Evolutionary conservation across 352 stramenopile species (phyloP).

Genomic region (Pythium diclinum): DNA sequence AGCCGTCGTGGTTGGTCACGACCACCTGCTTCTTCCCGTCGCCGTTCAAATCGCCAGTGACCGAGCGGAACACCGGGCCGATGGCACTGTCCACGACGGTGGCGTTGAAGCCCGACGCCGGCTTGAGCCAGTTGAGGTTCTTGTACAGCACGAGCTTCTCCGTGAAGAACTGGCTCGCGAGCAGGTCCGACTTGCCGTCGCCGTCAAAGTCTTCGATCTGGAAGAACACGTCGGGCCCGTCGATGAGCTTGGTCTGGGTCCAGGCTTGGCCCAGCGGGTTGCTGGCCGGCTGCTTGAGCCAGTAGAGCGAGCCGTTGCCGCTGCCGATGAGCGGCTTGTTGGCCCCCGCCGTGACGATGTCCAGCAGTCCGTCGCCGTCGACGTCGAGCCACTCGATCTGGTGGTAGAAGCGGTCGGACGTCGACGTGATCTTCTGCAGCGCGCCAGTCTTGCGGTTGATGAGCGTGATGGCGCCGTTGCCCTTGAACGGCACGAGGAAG

Average conservation of each 20-base stretch:
- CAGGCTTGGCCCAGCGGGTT: conserved; percentile 19
- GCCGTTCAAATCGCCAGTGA: conserved; percentile 20
- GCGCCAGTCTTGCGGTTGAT: conserved; percentile 16
- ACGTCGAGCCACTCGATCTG: conserved; percentile 24
- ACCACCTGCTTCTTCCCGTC: conserved; percentile 20
- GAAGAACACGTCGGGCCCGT: conserved; percentile 21
- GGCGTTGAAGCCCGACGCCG: conserved; percentile 14
- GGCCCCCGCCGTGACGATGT: conserved; percentile 22
- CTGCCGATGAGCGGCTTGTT: conserved; percentile 22
- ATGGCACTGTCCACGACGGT: conserved; percentile 23
- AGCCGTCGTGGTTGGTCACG: conserved; percentile 18
- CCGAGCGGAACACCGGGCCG: conserved; percentile 19
- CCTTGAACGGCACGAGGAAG: conserved; percentile 24
- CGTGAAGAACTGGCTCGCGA: conserved; percentile 22
- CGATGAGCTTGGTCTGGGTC: conserved; percentile 22
- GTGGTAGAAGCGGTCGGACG: conserved; percentile 22
- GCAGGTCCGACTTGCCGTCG: conserved; percentile 14
- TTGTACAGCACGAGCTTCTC: conserved; percentile 24
- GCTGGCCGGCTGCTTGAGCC: conserved; percentile 23
- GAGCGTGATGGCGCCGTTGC: conserved; percentile 20
- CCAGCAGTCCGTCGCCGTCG: conserved; percentile 16
- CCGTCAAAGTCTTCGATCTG: conserved; percentile 22
- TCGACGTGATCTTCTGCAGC: conserved; percentile 21
- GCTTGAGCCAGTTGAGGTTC: conserved; percentile 23
- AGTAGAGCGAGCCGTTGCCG: conserved; percentile 24